Percentiles rank a stretch among this genome's conserved stretches.
phyloP scores from a whole-genome alignment of 768 basidiomycete species.

The Trametes cubensis region DNA sequence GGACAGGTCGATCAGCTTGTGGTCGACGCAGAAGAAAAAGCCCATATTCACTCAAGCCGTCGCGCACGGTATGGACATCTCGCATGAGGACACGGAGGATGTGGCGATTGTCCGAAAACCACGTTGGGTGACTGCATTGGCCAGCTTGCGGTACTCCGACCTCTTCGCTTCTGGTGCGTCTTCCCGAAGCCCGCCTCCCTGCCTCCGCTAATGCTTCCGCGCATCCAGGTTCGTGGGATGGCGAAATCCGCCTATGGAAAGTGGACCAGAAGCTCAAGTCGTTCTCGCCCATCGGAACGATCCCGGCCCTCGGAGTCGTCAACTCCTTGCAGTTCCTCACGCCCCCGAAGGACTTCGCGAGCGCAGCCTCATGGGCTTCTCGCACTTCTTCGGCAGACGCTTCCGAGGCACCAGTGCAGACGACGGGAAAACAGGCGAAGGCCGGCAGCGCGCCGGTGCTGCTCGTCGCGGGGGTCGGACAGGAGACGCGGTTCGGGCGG shows the following conservation, averaged over 20 bases:
- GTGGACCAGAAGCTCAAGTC: slow-evolving; percentile 77
- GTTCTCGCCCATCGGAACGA: slow-evolving; percentile 65
- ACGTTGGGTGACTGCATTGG: slow-evolving; percentile 89
- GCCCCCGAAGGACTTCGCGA: slow-evolving; percentile 45
- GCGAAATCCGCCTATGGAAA: slow-evolving; percentile 88
- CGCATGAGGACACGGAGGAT: slow-evolving; percentile 73
- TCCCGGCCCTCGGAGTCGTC: slow-evolving; percentile 76
- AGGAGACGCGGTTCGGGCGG: slow-evolving; percentile 88
- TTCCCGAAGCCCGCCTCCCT: not conserved
- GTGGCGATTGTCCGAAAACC: slow-evolving; percentile 70
- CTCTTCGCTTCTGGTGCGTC: slow-evolving; percentile 82
- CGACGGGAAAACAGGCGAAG: slow-evolving; percentile 26
- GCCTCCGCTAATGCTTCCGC: slow-evolving; percentile 5
- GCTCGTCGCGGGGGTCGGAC: slow-evolving; percentile 79
- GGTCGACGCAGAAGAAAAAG: slow-evolving; percentile 93
- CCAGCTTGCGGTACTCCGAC: slow-evolving; percentile 85
- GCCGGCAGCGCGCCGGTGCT: slow-evolving; percentile 41
- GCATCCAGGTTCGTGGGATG: slow-evolving; percentile 87
- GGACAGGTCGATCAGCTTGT: slow-evolving; percentile 83
- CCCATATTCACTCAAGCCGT: slow-evolving; percentile 84
- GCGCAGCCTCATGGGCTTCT: slow-evolving; percentile 47
- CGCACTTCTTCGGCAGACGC: not conserved
- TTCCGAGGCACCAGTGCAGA: slow-evolving; percentile 31
- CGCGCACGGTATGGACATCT: slow-evolving; percentile 84
- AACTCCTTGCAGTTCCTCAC: slow-evolving; percentile 87